A percentile compares a stretch with the other conserved stretches of the same genome.
Conservation (phyloP, 129 eudicot genomes). For the Centaurea solstitialis region DNA sequence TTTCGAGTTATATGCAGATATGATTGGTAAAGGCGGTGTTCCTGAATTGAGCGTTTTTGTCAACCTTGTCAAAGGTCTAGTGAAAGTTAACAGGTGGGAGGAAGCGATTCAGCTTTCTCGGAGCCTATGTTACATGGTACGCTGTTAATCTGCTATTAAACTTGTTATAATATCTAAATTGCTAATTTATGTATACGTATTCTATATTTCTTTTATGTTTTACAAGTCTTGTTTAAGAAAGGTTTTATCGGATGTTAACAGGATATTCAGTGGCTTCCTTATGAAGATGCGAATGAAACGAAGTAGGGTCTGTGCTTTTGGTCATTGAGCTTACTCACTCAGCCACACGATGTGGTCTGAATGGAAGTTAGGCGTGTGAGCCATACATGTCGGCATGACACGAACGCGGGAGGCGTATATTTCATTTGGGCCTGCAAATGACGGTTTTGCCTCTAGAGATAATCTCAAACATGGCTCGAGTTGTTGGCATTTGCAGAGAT, state of each 20-base stretch:
- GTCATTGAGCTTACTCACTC: background rate
- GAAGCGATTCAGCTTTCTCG: conserved; percentile 76
- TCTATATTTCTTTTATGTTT: background rate
- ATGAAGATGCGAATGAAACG: conserved; percentile 6
- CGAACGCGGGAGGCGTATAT: background rate
- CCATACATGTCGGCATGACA: conserved; percentile 12
- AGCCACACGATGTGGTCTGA: background rate
- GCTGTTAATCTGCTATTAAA: conserved; percentile 2
- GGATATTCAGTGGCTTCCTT: conserved; percentile 52
- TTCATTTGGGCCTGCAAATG: background rate
- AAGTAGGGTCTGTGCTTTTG: conserved; percentile 22
- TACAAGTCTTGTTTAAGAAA: background rate
- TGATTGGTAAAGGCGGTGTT: conserved; percentile 55
- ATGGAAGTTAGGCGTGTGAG: background rate
- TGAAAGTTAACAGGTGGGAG: conserved; percentile 63
- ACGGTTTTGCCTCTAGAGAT: background rate
- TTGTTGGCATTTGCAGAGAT: background rate
- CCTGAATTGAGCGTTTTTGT: conserved; percentile 56
- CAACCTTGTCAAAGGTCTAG: conserved; percentile 73
- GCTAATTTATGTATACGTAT: background rate
- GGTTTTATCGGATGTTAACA: conserved; percentile 17
- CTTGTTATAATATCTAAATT: background rate
- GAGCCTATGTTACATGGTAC: conserved; percentile 70
- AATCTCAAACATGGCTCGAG: background rate
- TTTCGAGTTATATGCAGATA: conserved; percentile 68